Conservation (phyloP, 768 basidiomycete genomes). For the Rhodosporidiobolus sp. region DNA sequence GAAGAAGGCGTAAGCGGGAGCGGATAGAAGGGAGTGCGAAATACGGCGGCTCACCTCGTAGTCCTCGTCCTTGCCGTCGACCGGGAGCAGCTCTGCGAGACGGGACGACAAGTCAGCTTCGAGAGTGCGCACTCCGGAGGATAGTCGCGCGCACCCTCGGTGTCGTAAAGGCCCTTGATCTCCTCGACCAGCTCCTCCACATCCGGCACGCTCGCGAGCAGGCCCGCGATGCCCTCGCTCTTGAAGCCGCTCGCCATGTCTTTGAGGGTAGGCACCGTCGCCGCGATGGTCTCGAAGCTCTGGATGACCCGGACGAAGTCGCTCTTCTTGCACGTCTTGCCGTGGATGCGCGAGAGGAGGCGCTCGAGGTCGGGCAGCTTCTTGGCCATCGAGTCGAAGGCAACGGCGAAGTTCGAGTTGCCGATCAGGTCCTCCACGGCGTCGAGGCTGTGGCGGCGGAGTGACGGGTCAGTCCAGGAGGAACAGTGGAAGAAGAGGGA, state of each 20-base stretch:
- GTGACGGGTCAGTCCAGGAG: neutral
- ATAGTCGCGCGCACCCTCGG: constrained; percentile 43
- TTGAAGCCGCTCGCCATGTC: constrained; percentile 69
- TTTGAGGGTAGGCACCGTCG: constrained; percentile 62
- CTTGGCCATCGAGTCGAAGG: constrained; percentile 73
- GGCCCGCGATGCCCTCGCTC: constrained; percentile 68
- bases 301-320: constrained; percentile 58
- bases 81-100: constrained; percentile 61
- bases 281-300: constrained; percentile 72
- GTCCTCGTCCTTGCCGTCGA: constrained; percentile 75
- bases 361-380: constrained; percentile 88
- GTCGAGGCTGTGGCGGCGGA: constrained; percentile 64
- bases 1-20: too few relatives aligned
- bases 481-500: constrained; percentile 7
- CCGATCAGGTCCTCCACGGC: constrained; percentile 87
- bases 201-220: constrained; percentile 79
- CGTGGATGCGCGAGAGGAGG: constrained; percentile 90
- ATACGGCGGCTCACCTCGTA: constrained; percentile 59
- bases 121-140: too few relatives aligned
- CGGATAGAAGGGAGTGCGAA: too few relatives aligned
- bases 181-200: constrained; percentile 67
- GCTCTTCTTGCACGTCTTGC: constrained; percentile 77
- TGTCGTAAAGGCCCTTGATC: constrained; percentile 66
- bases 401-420: constrained; percentile 69
- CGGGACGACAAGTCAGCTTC: neutral